Conservation (phyloP, 2,329 filamentous ascomycete genomes). For the Fusarium oxysporum region DNA sequence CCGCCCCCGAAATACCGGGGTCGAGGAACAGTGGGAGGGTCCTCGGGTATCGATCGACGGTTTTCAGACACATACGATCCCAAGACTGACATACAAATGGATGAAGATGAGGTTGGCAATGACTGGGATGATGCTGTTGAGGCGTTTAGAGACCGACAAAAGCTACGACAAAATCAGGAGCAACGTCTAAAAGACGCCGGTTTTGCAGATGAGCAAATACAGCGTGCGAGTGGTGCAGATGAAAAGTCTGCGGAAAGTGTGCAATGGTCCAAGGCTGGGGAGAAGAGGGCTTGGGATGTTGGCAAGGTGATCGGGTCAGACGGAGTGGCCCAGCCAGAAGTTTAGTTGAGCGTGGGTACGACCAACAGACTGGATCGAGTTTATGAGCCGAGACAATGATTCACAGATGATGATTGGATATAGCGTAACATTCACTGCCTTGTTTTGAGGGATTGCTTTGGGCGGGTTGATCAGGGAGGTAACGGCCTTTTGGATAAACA, state of each 20-base stretch:
- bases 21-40: slow-evolving; percentile 71
- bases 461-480: slow-evolving; percentile 2
- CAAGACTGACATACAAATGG: slow-evolving; percentile 65
- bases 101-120: slow-evolving; percentile 62
- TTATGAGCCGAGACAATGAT: slow-evolving; percentile 13
- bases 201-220: slow-evolving; percentile 80
- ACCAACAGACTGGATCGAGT: slow-evolving; percentile 9
- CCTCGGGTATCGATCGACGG: slow-evolving; percentile 80
- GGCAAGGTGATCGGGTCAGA: slow-evolving; percentile 57
- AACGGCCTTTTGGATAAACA: not conserved
- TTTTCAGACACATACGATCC: slow-evolving; percentile 77
- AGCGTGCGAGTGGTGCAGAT: slow-evolving; percentile 66
- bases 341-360: slow-evolving; percentile 11
- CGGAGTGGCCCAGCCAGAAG: slow-evolving; percentile 20
- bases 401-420: slow-evolving; percentile 27
- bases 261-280: slow-evolving; percentile 76
- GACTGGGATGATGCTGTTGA: slow-evolving; percentile 87
- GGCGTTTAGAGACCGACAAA: slow-evolving; percentile 80
- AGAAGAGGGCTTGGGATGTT: slow-evolving; percentile 71
- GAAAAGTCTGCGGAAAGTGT: slow-evolving; percentile 73
- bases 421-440: slow-evolving; percentile 13
- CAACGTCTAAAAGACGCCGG: slow-evolving; percentile 81
- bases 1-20: slow-evolving; percentile 70
- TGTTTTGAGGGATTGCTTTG: slow-evolving; percentile 15
- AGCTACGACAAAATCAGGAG: slow-evolving; percentile 80